Base-by-base conservation (phyloP, 1,139 yeast species). In the Nakaseomyces nivariensis region DNA sequence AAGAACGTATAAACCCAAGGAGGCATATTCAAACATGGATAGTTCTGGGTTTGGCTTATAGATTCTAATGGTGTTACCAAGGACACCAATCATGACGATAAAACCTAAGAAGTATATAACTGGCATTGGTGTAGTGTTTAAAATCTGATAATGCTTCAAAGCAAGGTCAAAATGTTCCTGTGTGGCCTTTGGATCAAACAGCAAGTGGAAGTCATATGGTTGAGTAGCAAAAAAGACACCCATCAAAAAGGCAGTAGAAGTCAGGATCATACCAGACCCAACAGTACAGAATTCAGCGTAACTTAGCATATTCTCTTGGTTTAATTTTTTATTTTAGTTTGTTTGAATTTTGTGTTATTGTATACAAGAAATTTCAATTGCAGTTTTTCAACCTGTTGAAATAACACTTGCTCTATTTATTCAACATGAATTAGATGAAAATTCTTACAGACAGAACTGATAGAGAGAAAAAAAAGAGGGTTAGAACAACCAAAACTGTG, bases 11-110 rank as follows among this genome's bases (percentile, higher is more conserved):
- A 87, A 74, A 27, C 80, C 81, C 59, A 89, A 73, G 10, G 95
- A 74, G 44, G 92, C 96, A 58, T 94, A 95, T 67, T 92, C 98
- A 66, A 92, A 90, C 65, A 85, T 78, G 66, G 82, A 82, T 61
- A 87, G 77, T 49, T 92, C 94, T 52, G 84, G 92, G 48, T 78
- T 67, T 17, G 97, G 97, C 70, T 85, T 85, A 72, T 83, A 88
- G 51, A 90, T 76, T 72, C 89, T 88, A 66, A 85, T 76, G 57
- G 85, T 74, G 52, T 83, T 72, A 10, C 96, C 96, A 46, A 79
- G 47, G 51, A 88, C 72, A 3, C 95, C 97, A 43, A 88, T 51
- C 1, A 61, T 69, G 3, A 68, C 54, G 22, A 72, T 63, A 29
- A 50, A 53, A 5, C 63, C 70, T 49, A 81, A 71, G 42, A 82